Base-by-base conservation (phyloP, 192 early-diverging fungal species). In the Spinellus fusiger region DNA sequence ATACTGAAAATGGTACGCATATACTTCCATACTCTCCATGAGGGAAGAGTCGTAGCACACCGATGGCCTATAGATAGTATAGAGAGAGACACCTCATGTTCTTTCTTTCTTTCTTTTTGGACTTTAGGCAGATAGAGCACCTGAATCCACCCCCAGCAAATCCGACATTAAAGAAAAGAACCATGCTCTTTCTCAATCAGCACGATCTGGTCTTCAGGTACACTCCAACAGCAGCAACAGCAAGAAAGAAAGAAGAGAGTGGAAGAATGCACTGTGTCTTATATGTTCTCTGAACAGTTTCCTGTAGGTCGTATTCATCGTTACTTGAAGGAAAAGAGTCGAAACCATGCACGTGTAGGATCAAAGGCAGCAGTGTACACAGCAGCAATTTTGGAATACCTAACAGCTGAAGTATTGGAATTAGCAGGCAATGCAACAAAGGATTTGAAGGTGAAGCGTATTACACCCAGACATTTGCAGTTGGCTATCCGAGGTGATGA, bases 301-400 rank as follows among this genome's bases (percentile, higher is more conserved):
- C 93, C 93, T 25, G 93, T 95, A 13, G 91, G 93, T 27, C 92
- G 93, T 77, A 90, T 95, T 65, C 93, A 95, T 72, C 83, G 93
- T 57, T 93, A 94, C 68, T 75, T 94, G 68, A 94, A 94, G 75
- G 80, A 84, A 58, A 78, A 85, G 61, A 85, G 88, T 16, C 81
- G 84, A 62, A 89, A 82, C 75, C 83, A 92, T 61, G 84, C 88
- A 49, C 86, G 91, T 57, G 91, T 95, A 9, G 89, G 91, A 6
- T 89, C 92, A 59, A 91, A 92, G 62, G 93, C 93, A 6, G 90
- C 92, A 9, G 92, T 95, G 0, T 95, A 95, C 73, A 85, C 84
- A 56, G 91, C 93, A 12, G 93, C 93, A 7, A 89, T 95, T 61
- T 77, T 95, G 23, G 93, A 95, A 80, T 95, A 95, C 73, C 77